These are phyloP conservation scores for Ophiostoma ulmi DNA, from an alignment of 2,329 filamentous ascomycete species.

Conservation along the genomic window DNA sequence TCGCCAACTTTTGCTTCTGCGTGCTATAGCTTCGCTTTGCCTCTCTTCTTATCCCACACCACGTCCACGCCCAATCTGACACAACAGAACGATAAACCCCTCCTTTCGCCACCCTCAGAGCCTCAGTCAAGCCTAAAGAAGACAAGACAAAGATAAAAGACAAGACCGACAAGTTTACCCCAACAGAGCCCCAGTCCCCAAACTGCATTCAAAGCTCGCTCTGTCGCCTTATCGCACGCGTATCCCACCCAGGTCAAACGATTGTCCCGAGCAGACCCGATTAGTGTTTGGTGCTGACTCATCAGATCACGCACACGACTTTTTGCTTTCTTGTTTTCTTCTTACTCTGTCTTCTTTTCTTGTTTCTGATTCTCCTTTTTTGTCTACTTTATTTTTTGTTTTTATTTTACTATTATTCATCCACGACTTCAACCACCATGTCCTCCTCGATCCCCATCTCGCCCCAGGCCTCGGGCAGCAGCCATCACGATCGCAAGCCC, in stretches of 20 bases:
- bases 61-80: neutral
- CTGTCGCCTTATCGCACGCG: neutral
- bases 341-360: neutral
- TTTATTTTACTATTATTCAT: neutral
- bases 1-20: neutral
- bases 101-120: neutral
- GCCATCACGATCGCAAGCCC: conserved; percentile 25
- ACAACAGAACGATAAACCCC: neutral
- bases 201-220: neutral
- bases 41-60: neutral
- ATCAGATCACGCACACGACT: neutral
- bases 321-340: neutral
- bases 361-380: neutral
- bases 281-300: conserved; percentile 11
- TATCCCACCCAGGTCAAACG: neutral
- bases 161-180: neutral
- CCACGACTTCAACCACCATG: conserved; percentile 40
- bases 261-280: conserved; percentile 12
- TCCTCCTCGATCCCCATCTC: conserved; percentile 68
- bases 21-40: neutral
- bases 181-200: neutral
- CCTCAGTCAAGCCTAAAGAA: neutral
- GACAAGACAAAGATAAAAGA: neutral
- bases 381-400: neutral
- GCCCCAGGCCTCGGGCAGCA: conserved; percentile 31